Percentiles rank a stretch among this genome's conserved stretches.
These are phyloP conservation scores for Mycena indigotica DNA, from an alignment of 768 basidiomycete genomes.

Conservation along the genomic window DNA sequence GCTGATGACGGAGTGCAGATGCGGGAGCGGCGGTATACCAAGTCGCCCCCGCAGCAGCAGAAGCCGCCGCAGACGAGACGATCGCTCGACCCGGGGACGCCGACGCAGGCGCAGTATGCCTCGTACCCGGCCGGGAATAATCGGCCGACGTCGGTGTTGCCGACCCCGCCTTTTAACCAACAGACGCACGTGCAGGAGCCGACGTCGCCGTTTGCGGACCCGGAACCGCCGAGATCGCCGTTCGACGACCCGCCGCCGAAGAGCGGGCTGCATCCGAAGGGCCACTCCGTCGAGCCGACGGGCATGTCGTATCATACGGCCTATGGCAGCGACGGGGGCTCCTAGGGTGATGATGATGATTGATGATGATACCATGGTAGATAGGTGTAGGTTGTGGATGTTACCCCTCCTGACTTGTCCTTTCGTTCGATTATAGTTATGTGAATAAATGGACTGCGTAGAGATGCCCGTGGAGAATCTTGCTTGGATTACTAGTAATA, in stretches of 20 bases:
- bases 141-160: background rate
- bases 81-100: slow-evolving; percentile 10
- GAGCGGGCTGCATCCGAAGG: background rate
- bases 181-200: background rate
- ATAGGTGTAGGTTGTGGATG: too few relatives aligned
- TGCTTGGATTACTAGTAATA: too few relatives aligned
- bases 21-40: slow-evolving; percentile 2
- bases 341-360: too few relatives aligned
- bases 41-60: background rate
- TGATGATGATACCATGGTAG: too few relatives aligned
- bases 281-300: slow-evolving; percentile 18
- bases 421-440: too few relatives aligned
- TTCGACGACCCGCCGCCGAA: slow-evolving; percentile 16
- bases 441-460: too few relatives aligned
- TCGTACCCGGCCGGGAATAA: slow-evolving; percentile 1
- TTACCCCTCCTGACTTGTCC: too few relatives aligned
- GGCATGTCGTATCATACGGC: slow-evolving; percentile 22
- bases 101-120: slow-evolving; percentile 23
- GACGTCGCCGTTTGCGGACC: background rate
- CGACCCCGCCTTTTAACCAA: background rate
- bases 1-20: slow-evolving; percentile 40
- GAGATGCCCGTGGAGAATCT: too few relatives aligned
- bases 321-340: slow-evolving; percentile 8
- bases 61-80: background rate
- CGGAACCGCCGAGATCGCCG: slow-evolving; percentile 7